Conservation (phyloP, 768 basidiomycete genomes). For the Serendipita indica region DNA sequence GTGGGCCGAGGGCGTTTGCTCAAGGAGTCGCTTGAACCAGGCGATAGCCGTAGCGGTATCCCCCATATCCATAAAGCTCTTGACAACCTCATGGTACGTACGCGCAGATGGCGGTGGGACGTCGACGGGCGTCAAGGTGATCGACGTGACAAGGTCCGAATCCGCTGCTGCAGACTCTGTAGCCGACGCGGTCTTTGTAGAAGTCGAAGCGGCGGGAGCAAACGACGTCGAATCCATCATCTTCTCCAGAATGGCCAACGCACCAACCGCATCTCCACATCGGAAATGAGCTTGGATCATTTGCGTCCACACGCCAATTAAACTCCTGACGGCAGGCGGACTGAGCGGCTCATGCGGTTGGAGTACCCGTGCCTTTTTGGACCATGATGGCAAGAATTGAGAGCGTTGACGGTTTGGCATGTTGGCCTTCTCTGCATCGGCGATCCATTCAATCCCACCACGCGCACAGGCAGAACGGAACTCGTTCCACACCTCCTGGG, state of each 20-base stretch:
- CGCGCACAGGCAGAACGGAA: slow-evolving; percentile 31
- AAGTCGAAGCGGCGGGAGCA: background rate
- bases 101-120: slow-evolving; percentile 43
- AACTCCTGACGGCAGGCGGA: slow-evolving; percentile 18
- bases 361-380: slow-evolving; percentile 10
- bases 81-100: slow-evolving; percentile 50
- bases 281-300: slow-evolving; percentile 67
- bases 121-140: slow-evolving; percentile 25
- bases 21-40: slow-evolving; percentile 58
- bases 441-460: slow-evolving; percentile 25
- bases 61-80: slow-evolving; percentile 44
- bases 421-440: background rate
- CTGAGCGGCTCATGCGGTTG: slow-evolving; percentile 1
- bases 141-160: slow-evolving; percentile 17
- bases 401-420: background rate
- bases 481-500: slow-evolving; percentile 47
- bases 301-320: slow-evolving; percentile 48
- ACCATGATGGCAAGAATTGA: background rate
- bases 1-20: slow-evolving; percentile 22
- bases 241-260: slow-evolving; percentile 46
- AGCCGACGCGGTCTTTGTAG: background rate
- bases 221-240: slow-evolving; percentile 44
- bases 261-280: slow-evolving; percentile 44
- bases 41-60: slow-evolving; percentile 48
- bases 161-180: background rate